These are phyloP conservation scores for Batrachochytrium dendrobatidis DNA, from an alignment of 371 early-diverging fungal genomes.

Conservation along the genomic window DNA sequence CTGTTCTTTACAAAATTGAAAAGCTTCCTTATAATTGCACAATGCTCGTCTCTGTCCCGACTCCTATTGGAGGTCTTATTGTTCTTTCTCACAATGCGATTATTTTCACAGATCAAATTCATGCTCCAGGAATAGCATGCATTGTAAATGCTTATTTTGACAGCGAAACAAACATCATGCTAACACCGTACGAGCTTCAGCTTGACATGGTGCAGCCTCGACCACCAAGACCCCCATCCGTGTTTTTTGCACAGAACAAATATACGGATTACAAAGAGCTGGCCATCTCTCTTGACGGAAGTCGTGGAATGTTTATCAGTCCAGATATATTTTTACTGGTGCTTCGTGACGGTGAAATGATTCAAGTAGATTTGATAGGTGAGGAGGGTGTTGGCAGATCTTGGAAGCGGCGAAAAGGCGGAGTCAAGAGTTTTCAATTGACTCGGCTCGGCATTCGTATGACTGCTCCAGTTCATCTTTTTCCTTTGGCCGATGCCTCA, in stretches of 20 bases:
- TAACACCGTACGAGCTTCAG: slow-evolving; percentile 22
- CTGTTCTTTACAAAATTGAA: slow-evolving; percentile 71
- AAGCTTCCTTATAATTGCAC: slow-evolving; percentile 77
- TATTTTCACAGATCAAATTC: slow-evolving; percentile 80
- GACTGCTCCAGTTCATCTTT: slow-evolving; percentile 10
- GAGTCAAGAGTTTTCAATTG: slow-evolving; percentile 33
- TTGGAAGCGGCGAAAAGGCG: slow-evolving; percentile 53
- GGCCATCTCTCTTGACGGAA: slow-evolving; percentile 34
- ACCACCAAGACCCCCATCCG: not conserved
- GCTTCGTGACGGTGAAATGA: slow-evolving; percentile 60
- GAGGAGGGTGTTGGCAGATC: slow-evolving; percentile 47
- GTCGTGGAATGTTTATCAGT: slow-evolving; percentile 27
- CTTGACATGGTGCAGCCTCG: slow-evolving; percentile 18
- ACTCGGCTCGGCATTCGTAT: slow-evolving; percentile 22
- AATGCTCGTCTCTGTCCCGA: slow-evolving; percentile 64
- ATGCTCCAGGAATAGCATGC: slow-evolving; percentile 60
- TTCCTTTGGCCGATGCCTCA: not conserved
- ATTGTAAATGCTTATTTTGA: slow-evolving; percentile 59
- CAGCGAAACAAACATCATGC: slow-evolving; percentile 24
- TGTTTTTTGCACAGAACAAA: slow-evolving; percentile 14
- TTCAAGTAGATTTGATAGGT: slow-evolving; percentile 55
- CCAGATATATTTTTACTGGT: slow-evolving; percentile 47
- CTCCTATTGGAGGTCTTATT: slow-evolving; percentile 82
- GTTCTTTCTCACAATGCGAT: slow-evolving; percentile 72
- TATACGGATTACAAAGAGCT: slow-evolving; percentile 30